These are phyloP conservation scores for Aspergillus arachidicola DNA, from an alignment of 2,329 filamentous ascomycete species.

Conservation along the genomic window DNA sequence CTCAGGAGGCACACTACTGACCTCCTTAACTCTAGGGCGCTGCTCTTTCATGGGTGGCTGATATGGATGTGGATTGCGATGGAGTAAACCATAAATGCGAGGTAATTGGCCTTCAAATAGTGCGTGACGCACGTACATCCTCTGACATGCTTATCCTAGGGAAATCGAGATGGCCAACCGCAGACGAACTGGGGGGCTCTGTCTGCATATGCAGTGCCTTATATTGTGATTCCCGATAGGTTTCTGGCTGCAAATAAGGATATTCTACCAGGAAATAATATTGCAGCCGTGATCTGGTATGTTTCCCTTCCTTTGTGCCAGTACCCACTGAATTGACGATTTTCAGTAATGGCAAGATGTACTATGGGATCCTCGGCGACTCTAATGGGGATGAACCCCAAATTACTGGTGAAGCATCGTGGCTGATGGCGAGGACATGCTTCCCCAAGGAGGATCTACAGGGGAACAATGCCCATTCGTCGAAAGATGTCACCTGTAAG, in stretches of 20 bases:
- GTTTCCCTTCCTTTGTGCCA: neutral
- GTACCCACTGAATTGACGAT: neutral
- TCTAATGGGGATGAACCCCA: conserved; percentile 31
- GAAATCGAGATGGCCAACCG: conserved; percentile 29
- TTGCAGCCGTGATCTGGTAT: conserved; percentile 35
- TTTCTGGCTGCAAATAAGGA: conserved; percentile 24
- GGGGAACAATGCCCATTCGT: conserved; percentile 28
- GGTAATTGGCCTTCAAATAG: conserved; percentile 8
- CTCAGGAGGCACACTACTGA: neutral
- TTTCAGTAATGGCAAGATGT: conserved; percentile 33
- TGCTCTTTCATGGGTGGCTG: conserved; percentile 31
- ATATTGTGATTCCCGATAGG: conserved; percentile 33
- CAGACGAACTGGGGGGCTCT: conserved; percentile 33
- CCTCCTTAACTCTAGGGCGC: conserved; percentile 24
- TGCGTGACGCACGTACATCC: neutral
- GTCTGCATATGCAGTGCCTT: conserved; percentile 35
- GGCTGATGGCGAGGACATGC: conserved; percentile 38
- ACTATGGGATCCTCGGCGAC: conserved; percentile 37
- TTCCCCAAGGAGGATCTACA: conserved; percentile 32
- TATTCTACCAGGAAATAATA: conserved; percentile 29
- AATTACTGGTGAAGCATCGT: conserved; percentile 37
- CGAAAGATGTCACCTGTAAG: conserved; percentile 35
- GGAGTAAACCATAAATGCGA: conserved; percentile 31
- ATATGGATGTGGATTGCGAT: conserved; percentile 40
- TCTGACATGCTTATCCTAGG: conserved; percentile 15